Conservation (phyloP, 1,139 yeast genomes). For the Meyerozyma smithsonii region DNA sequence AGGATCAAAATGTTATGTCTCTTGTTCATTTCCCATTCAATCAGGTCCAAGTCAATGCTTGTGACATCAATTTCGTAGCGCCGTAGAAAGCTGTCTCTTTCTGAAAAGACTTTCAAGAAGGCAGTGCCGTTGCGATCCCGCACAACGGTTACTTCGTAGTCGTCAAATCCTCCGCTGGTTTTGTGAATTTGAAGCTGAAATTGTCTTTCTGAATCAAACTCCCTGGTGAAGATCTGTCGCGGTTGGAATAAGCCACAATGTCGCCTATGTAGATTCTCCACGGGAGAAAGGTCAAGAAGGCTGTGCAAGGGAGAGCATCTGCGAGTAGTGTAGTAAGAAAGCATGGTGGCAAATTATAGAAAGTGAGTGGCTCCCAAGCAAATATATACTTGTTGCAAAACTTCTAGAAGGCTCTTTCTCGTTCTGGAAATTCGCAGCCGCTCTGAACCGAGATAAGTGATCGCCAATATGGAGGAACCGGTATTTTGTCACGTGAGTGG, state of each 20-base stretch:
- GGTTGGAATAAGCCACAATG: neutral
- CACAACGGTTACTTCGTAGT: slow-evolving; percentile 1
- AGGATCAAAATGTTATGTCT: neutral
- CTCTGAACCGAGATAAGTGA: neutral
- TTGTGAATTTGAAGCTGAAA: neutral
- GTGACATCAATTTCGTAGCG: slow-evolving; percentile 1
- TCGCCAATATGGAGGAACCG: too few relatives aligned
- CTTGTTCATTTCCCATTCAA: slow-evolving; percentile 1
- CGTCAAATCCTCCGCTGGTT: neutral
- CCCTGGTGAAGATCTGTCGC: neutral
- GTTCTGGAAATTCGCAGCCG: neutral
- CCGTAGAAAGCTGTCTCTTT: neutral
- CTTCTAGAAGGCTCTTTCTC: neutral
- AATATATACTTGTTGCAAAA: neutral
- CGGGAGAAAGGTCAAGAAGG: neutral
- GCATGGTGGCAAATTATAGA: neutral
- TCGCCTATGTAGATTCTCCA: neutral
- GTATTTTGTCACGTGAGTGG: slow-evolving; percentile 1
- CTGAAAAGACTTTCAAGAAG: neutral
- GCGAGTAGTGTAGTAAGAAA: neutral
- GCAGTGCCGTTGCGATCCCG: neutral
- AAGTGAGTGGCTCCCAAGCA: neutral
- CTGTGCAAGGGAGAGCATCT: neutral
- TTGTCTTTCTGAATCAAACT: neutral
- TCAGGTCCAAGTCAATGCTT: neutral